Percentiles rank a stretch among this genome's conserved stretches.
These are phyloP conservation scores for Leccinum truebloodii DNA, from an alignment of 768 basidiomycete genomes.

Conservation along the genomic window DNA sequence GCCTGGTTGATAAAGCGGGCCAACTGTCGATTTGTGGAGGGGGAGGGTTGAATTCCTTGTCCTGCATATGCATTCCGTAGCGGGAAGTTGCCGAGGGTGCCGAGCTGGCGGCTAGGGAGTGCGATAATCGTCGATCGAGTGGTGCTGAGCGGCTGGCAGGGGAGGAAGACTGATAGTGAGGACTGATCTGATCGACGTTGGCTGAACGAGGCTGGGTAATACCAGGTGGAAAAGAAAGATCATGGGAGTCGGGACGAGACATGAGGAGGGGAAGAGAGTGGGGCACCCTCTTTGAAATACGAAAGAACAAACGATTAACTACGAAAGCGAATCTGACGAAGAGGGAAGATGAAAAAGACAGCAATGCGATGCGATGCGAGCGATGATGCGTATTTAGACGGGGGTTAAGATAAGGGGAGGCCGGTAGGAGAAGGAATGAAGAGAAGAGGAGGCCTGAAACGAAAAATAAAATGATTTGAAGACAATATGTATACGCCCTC, in stretches of 20 bases:
- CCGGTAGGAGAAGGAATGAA: conserved; percentile 7
- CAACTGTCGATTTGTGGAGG: conserved; percentile 31
- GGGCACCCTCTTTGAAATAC: conserved; percentile 24
- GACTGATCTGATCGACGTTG: conserved; percentile 29
- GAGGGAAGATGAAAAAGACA: conserved; percentile 24
- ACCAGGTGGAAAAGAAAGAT: conserved; percentile 40
- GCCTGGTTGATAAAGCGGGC: conserved; percentile 37
- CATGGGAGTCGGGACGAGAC: conserved; percentile 46
- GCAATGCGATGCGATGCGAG: conserved; percentile 37
- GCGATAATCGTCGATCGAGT: conserved; percentile 26
- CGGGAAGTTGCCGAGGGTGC: conserved; percentile 34
- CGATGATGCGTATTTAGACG: conserved; percentile 31
- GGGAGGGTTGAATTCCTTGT: conserved; percentile 37
- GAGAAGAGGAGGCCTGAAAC: conserved; percentile 25
- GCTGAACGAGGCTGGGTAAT: conserved; percentile 28
- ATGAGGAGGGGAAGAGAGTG: conserved; percentile 28
- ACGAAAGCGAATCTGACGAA: conserved; percentile 31
- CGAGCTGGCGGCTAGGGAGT: conserved; percentile 18
- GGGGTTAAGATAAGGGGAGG: conserved; percentile 33
- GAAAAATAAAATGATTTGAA: conserved; percentile 28
- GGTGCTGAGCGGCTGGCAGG: conserved; percentile 10
- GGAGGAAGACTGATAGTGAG: conserved; percentile 15
- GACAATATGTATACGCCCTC: conserved; percentile 26
- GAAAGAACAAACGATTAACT: conserved; percentile 29
- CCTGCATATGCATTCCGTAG: conserved; percentile 37